A percentile compares a stretch with the other conserved stretches of the same genome.
Conservation (phyloP, 192 early-diverging fungal genomes). For the Backusella macrospora region DNA sequence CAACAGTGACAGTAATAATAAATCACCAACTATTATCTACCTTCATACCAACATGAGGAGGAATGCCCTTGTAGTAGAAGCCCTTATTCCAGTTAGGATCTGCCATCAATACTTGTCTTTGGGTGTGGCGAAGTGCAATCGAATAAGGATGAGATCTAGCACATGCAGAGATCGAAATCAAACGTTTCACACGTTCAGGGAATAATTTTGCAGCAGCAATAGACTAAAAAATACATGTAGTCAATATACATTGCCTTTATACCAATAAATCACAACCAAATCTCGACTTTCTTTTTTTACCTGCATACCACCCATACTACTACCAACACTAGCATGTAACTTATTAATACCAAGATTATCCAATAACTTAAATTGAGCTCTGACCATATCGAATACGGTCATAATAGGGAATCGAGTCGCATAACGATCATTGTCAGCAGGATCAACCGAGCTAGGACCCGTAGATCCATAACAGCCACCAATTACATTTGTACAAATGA, state of each 20-base stretch:
- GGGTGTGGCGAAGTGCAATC: slow-evolving; percentile 90
- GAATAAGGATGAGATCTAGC: slow-evolving; percentile 96
- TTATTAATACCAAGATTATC: slow-evolving; percentile 77
- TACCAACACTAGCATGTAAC: slow-evolving; percentile 89
- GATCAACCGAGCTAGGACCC: slow-evolving; percentile 84
- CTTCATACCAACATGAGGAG: slow-evolving; percentile 95
- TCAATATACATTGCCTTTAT: not conserved
- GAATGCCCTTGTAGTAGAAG: slow-evolving; percentile 85
- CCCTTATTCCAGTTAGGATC: slow-evolving; percentile 97
- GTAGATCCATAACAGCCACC: slow-evolving; percentile 98
- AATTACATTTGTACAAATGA: slow-evolving; percentile 95
- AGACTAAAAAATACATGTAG: slow-evolving; percentile 43
- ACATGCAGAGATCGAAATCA: slow-evolving; percentile 88
- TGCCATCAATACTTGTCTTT: slow-evolving; percentile 91
- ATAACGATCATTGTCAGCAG: slow-evolving; percentile 73
- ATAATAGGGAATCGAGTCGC: slow-evolving; percentile 90
- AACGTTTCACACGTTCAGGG: slow-evolving; percentile 78
- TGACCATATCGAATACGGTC: slow-evolving; percentile 95
- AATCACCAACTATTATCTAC: slow-evolving; percentile 24
- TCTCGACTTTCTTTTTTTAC: slow-evolving; percentile 23
- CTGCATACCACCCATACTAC: slow-evolving; percentile 97
- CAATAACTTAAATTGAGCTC: slow-evolving; percentile 88
- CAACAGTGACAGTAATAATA: not conserved
- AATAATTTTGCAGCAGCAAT: slow-evolving; percentile 82
- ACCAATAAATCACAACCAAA: not conserved